A percentile compares a stretch with the other conserved stretches of the same genome.
Conservation (phyloP, 371 early-diverging fungal genomes). For the Umbelopsis sp. region DNA sequence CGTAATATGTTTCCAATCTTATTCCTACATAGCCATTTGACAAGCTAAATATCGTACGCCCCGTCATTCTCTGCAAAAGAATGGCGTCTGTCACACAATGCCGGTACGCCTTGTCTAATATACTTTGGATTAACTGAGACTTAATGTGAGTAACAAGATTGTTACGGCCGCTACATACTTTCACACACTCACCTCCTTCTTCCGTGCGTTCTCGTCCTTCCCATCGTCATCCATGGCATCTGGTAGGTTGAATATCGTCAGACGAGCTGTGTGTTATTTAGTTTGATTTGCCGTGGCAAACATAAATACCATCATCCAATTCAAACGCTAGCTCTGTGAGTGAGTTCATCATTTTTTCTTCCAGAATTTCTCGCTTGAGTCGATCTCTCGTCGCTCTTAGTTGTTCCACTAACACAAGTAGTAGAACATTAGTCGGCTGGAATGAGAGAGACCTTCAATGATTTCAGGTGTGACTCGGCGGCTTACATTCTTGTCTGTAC, state of each 20-base stretch:
- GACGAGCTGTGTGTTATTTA: background rate
- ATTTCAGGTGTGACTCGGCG: background rate
- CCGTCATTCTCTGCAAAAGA: slow-evolving; percentile 22
- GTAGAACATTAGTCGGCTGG: background rate
- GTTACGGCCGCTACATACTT: background rate
- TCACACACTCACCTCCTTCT: background rate
- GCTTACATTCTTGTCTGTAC: slow-evolving; percentile 9
- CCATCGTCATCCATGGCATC: slow-evolving; percentile 8
- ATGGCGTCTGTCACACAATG: slow-evolving; percentile 14
- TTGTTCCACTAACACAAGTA: background rate
- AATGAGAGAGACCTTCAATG: background rate
- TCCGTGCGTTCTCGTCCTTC: background rate
- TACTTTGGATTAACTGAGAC: background rate
- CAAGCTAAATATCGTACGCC: slow-evolving; percentile 35
- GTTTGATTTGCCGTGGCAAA: background rate
- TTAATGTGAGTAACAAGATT: background rate
- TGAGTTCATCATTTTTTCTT: slow-evolving; percentile 15
- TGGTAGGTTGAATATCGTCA: background rate
- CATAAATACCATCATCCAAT: background rate
- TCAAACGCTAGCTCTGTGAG: slow-evolving; percentile 1
- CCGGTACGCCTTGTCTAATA: slow-evolving; percentile 7
- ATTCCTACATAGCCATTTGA: slow-evolving; percentile 31
- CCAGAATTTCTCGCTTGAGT: background rate
- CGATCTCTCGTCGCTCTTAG: background rate
- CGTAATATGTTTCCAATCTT: slow-evolving; percentile 52